Base-by-base conservation (phyloP, 352 stramenopile genomes). In the Pythium graminicola region DNA sequence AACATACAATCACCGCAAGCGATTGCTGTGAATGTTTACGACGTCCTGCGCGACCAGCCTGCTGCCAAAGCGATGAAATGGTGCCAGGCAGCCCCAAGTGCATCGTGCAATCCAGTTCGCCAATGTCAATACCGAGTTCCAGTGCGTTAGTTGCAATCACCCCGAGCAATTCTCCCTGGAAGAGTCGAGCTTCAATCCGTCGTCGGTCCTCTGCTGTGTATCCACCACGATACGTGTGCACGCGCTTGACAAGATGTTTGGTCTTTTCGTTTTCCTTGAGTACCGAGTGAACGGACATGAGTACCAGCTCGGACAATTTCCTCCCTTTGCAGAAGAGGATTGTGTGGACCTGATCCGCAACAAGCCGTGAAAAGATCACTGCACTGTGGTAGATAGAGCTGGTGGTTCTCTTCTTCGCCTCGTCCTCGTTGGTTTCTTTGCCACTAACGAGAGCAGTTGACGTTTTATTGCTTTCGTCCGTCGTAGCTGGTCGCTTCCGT, bases 81-180 rank as follows among this genome's bases (percentile, higher is more conserved):
- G 77, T 97, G 2, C 83, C 84, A 10, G 96, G 95, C 43, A 97
- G 95, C 2, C 96, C 96, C 42, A 98, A 79, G 62, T 99, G 95
- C 46, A 99, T 76, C 5, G 96, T 98, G 16, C 95, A 85, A 64
- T 99, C 93, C 17, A 99, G 69, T 22, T 82, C 80, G 24, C 90
- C 89, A 16, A 98, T 77, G 57, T 99, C 94, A 44, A 99, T 96
- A 14, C 97, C 97, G 9, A 99, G 70, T 61, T 99, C 97, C 9
- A 99, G 78, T 4, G 97, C 96, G 60, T 93, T 97, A 6, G 96
- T 99, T 0, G 93, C 92, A 11, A 98, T 92, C 7, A 99, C 93
- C 19, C 92, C 96, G 27, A 97, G 65, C 5, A 99, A 74, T 13
- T 98, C 73, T n/a, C 90, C 89, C 48, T 71, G 66, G 64, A 99